Percentiles rank a stretch among this genome's conserved stretches.
These are phyloP conservation scores for Biscogniauxia sp. DNA, from an alignment of 2,329 filamentous ascomycete genomes.

Conservation along the genomic window DNA sequence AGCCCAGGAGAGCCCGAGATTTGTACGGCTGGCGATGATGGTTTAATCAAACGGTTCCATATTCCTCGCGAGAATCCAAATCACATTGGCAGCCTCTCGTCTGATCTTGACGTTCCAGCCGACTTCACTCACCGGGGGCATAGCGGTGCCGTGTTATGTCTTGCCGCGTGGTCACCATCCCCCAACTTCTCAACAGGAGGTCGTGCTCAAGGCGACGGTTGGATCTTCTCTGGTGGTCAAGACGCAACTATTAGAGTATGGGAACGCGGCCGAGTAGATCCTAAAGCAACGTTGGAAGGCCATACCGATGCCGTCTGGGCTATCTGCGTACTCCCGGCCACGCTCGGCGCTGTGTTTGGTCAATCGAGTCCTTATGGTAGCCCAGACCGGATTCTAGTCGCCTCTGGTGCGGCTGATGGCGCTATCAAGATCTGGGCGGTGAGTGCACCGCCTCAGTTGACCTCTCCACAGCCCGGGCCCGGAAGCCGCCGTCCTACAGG, in stretches of 20 bases:
- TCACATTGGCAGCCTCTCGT: conserved; percentile 52
- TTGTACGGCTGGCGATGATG: conserved; percentile 93
- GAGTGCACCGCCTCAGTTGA: conserved; percentile 81
- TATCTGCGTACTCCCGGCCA: conserved; percentile 85
- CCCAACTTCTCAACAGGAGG: conserved; percentile 88
- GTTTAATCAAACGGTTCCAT: conserved; percentile 94
- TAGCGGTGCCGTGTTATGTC: conserved; percentile 79
- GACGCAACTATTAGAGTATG: conserved; percentile 91
- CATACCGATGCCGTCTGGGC: conserved; percentile 97
- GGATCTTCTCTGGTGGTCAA: conserved; percentile 97
- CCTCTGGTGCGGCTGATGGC: conserved; percentile 86
- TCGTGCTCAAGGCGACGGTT: conserved; percentile 85
- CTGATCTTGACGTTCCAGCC: conserved; percentile 85
- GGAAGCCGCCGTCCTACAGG: conserved; percentile 54
- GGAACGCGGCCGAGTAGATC: conserved; percentile 91
- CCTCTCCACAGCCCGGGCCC: conserved; percentile 71
- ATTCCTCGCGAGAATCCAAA: conserved; percentile 74
- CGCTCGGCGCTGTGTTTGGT: conserved; percentile 77
- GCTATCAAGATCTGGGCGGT: conserved; percentile 93
- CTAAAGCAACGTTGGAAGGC: conserved; percentile 89
- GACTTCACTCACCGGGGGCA: conserved; percentile 97
- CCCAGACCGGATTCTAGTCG: conserved; percentile 83
- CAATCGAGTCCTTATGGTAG: conserved; percentile 71
- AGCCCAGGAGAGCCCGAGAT: conserved; percentile 95
- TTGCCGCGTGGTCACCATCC: conserved; percentile 83